Percentiles rank a stretch among this genome's conserved stretches.
phyloP scores from a whole-genome alignment of 192 early-diverging fungal genomes.

The Paraglomus brasilianum region DNA sequence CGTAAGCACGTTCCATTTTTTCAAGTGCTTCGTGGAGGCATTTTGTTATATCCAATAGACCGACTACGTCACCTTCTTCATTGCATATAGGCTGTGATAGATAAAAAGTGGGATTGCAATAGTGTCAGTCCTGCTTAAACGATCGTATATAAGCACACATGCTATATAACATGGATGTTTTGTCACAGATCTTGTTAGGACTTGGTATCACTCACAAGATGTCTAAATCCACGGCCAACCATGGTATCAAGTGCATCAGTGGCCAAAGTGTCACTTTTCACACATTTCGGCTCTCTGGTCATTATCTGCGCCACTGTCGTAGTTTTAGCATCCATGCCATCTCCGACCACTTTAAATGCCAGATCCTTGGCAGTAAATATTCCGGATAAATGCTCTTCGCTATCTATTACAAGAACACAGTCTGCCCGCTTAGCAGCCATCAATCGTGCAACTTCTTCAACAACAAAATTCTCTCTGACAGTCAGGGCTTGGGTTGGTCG shows the following conservation, averaged over 20 bases:
- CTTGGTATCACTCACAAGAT: conserved; percentile 52
- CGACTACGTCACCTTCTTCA: conserved; percentile 83
- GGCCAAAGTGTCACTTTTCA: conserved; percentile 76
- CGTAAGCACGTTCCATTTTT: conserved; percentile 82
- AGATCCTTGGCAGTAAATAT: conserved; percentile 99
- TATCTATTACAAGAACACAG: conserved; percentile 92
- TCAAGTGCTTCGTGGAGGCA: conserved; percentile 83
- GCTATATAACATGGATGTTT: neutral
- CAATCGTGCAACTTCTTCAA: conserved; percentile 83
- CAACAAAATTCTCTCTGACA: conserved; percentile 70
- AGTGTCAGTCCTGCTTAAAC: neutral
- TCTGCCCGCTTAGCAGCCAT: conserved; percentile 98
- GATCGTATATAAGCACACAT: neutral
- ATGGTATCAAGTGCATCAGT: conserved; percentile 81
- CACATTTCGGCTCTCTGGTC: conserved; percentile 89
- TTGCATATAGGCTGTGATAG: conserved; percentile 68
- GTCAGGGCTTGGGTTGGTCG: conserved; percentile 85
- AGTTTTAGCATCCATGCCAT: conserved; percentile 57
- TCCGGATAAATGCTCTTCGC: conserved; percentile 85
- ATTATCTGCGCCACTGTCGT: conserved; percentile 84
- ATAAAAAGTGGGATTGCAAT: neutral
- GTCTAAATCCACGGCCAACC: conserved; percentile 81
- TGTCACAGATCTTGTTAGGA: neutral
- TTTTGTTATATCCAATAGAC: conserved; percentile 81
- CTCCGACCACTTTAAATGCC: conserved; percentile 88